Base-by-base conservation (phyloP, 2,329 filamentous ascomycete genomes). In the Cladophialophora exuberans region DNA sequence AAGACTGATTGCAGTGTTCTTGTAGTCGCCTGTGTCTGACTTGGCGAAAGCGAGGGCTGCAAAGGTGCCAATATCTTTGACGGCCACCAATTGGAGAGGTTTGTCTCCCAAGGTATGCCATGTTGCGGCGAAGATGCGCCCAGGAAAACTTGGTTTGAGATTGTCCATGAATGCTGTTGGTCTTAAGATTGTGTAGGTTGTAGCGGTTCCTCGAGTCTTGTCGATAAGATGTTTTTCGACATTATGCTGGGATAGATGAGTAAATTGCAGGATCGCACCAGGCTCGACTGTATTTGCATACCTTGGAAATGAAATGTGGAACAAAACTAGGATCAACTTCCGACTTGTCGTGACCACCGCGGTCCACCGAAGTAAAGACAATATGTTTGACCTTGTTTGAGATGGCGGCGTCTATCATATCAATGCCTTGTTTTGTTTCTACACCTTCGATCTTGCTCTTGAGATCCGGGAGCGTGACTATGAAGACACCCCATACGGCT, bases 131-230 rank as follows among this genome's bases (percentile, higher is more conserved):
- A 82, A 81, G 2, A 77, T 70, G 53, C 77, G 78, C 3, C 77
- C 78, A 6, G 73, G 59, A 60, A 81, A 77, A 9, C 72, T 73
- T 0, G 76, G 72, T 2, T 64, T 67, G 3, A 82, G 62, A 69
- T 80, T 81, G 6, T 87, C 83, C 73, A 85, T 82, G 70, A 87
- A 87, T 1, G 79, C 81, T 0, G 81, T 79, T 0, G 84, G 84
- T 3, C 84, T 77, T 2, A 87, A 70, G 33, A 87, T 80, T 0
- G 82, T 85, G 79, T 81, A 87, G 5, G 70, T 70, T 82, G 85
- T 84, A 0, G 64, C 67, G 1, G 72, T 71, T 1, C 72, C 71
- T 3, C 69, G 69, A 6, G 73, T 64, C 28, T 73, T 71, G 22
- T 78, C 71, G 25, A 79, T 70, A n/a, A 88, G 76, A 60, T 88